phyloP scores from a whole-genome alignment of 352 stramenopile genomes.

The Phytophthora agathidicida region DNA sequence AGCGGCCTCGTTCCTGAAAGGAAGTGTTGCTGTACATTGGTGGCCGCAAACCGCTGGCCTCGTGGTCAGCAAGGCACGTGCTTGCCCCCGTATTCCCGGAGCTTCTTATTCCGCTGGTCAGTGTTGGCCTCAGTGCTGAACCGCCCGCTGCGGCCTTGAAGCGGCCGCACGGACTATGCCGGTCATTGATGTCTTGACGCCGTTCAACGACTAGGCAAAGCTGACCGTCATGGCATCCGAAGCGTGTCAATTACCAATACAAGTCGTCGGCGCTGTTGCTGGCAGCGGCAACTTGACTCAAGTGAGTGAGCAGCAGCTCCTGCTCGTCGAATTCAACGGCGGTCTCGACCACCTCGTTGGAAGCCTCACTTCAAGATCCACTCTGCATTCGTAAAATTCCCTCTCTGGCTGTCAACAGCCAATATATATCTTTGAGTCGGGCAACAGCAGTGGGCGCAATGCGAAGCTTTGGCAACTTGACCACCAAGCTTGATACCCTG shows the following conservation, averaged over 20 bases:
- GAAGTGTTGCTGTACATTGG: too few species aligned
- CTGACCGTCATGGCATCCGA: not conserved
- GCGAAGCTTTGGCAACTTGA: conserved; percentile 2
- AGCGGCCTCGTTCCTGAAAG: conserved; percentile 1
- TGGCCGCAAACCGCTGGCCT: not conserved
- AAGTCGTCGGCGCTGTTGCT: not conserved
- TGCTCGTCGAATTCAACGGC: too few species aligned
- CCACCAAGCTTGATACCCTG: too few species aligned
- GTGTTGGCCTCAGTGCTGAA: conserved; percentile 9
- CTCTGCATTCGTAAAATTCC: too few species aligned
- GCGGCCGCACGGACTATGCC: conserved; percentile 1
- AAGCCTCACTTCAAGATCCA: too few species aligned
- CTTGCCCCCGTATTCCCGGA: not conserved
- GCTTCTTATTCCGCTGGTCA: conserved; percentile 13
- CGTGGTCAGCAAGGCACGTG: not conserved
- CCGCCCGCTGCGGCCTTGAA: conserved; percentile 11
- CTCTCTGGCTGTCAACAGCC: not conserved
- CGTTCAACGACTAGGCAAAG: conserved; percentile 4
- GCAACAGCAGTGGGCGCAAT: not conserved
- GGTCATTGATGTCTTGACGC: conserved; percentile 5
- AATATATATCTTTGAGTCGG: not conserved
- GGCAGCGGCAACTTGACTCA: too few species aligned
- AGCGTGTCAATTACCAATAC: conserved; percentile 16
- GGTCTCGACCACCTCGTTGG: too few species aligned
- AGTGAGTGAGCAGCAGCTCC: too few species aligned